A percentile compares a stretch with the other conserved stretches of the same genome.
Conservation (phyloP, 2,329 filamentous ascomycete genomes). For the Didymella segeticola region DNA sequence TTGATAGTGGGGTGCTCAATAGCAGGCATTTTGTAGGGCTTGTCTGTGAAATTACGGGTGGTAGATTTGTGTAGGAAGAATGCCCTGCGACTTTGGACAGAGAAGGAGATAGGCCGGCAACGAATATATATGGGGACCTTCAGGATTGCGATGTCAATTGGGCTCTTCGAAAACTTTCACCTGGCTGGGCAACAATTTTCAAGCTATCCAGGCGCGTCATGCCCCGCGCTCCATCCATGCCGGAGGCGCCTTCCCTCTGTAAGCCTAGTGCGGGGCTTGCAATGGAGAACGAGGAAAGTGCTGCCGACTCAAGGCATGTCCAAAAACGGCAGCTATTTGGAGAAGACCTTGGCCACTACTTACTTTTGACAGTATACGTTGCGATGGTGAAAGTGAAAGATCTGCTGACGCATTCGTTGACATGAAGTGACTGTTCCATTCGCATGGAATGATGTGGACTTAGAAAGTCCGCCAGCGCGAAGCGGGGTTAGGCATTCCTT, state of each 20-base stretch:
- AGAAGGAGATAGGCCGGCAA: slow-evolving; percentile 17
- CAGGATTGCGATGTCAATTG: slow-evolving; percentile 31
- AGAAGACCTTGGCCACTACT: background rate
- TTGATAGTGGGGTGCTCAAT: slow-evolving; percentile 80
- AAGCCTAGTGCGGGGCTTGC: slow-evolving; percentile 2
- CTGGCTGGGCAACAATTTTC: slow-evolving; percentile 32
- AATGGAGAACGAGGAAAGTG: slow-evolving; percentile 9
- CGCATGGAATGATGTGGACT: background rate
- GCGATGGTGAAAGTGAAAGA: background rate
- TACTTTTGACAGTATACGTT: background rate
- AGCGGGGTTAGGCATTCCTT: slow-evolving; percentile 12
- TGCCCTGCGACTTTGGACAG: slow-evolving; percentile 12
- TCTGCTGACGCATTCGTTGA: background rate
- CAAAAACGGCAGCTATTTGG: slow-evolving; percentile 7
- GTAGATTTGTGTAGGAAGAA: background rate
- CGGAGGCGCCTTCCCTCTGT: background rate
- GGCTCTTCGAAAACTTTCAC: slow-evolving; percentile 25
- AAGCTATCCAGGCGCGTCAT: slow-evolving; percentile 30
- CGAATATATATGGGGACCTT: slow-evolving; percentile 32
- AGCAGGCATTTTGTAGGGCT: slow-evolving; percentile 62
- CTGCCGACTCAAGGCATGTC: slow-evolving; percentile 14
- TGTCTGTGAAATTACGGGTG: slow-evolving; percentile 7
- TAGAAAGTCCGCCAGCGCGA: background rate
- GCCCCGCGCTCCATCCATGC: slow-evolving; percentile 17
- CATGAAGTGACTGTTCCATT: background rate